Conservation (phyloP, 495 filamentous ascomycete species). For the Hapsidospora chrysogenum region DNA sequence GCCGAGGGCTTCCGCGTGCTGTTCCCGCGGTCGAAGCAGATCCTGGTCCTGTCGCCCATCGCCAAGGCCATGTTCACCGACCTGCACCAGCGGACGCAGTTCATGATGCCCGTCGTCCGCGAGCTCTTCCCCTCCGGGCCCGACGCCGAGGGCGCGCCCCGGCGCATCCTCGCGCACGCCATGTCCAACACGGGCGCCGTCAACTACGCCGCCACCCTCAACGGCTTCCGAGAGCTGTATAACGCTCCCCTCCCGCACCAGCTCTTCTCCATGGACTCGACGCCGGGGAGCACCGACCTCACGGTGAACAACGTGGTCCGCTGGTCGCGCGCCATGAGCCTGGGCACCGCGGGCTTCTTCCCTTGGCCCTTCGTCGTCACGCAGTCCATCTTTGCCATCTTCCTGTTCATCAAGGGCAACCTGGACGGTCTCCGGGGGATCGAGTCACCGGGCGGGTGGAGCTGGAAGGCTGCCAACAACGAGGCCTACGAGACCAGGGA, state of each 20-base stretch:
- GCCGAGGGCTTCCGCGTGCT: constrained; percentile 32
- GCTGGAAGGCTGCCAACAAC: constrained; percentile 17
- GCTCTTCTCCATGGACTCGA: constrained; percentile 33
- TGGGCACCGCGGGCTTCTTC: constrained; percentile 23
- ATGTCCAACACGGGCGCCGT: constrained; percentile 38
- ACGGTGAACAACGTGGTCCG: constrained; percentile 22
- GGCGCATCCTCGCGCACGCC: constrained; percentile 26
- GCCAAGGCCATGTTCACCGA: constrained; percentile 23
- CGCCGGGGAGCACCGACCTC: constrained; percentile 31
- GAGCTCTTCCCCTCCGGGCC: constrained; percentile 16
- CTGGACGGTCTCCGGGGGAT: constrained; percentile 14
- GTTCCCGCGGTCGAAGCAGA: constrained; percentile 24
- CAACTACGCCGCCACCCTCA: constrained; percentile 28
- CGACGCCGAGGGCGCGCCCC: constrained; percentile 5
- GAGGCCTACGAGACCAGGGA: constrained; percentile 9
- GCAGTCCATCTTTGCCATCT: constrained; percentile 22
- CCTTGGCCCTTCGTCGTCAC: constrained; percentile 26
- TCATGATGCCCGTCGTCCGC: constrained; percentile 34
- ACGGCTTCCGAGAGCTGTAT: constrained; percentile 22
- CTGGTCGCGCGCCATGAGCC: constrained; percentile 34
- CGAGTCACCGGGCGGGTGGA: constrained; percentile 17
- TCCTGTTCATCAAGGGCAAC: constrained; percentile 13
- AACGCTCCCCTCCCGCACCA: constrained; percentile 25
- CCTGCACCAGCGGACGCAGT: constrained; percentile 21
- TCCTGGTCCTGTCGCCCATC: constrained; percentile 32